Evolutionary conservation across 2,329 filamentous ascomycete species (phyloP).

Genomic region (Malbranchea zuffiana): DNA sequence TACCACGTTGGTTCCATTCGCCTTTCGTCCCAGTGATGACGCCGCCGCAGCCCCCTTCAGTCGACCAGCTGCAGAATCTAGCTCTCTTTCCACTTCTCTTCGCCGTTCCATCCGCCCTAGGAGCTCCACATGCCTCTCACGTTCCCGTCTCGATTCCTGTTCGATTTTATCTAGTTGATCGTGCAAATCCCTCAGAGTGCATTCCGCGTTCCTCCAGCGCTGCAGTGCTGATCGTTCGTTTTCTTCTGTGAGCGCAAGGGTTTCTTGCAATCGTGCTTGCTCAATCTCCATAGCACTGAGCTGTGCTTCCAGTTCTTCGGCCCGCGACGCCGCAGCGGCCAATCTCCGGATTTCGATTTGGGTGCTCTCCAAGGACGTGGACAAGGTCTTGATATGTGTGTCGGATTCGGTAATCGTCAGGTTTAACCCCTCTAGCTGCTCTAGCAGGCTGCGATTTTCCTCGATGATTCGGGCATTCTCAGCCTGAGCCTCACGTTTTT

Average conservation of each 20-base stretch:
- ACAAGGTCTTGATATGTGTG: slow-evolving; percentile 63
- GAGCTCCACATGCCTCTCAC: slow-evolving; percentile 69
- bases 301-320: slow-evolving; percentile 69
- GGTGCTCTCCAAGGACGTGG: slow-evolving; percentile 63
- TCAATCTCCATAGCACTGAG: slow-evolving; percentile 70
- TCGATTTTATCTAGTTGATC: slow-evolving; percentile 85
- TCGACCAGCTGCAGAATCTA: slow-evolving; percentile 66
- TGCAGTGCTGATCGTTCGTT: slow-evolving; percentile 69
- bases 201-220: slow-evolving; percentile 77
- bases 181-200: slow-evolving; percentile 64
- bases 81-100: slow-evolving; percentile 67
- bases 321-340: slow-evolving; percentile 60
- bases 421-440: slow-evolving; percentile 79
- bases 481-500: slow-evolving; percentile 62
- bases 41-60: slow-evolving; percentile 70
- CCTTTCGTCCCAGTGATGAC: slow-evolving; percentile 51
- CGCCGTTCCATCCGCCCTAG: slow-evolving; percentile 74
- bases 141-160: slow-evolving; percentile 66
- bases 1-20: slow-evolving; percentile 59
- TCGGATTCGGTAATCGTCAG: slow-evolving; percentile 69
- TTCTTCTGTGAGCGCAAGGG: slow-evolving; percentile 55
- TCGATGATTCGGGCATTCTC: slow-evolving; percentile 68
- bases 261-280: slow-evolving; percentile 60
- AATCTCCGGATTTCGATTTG: slow-evolving; percentile 67
- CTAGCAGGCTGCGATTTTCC: slow-evolving; percentile 69